Percentiles rank a stretch among this genome's conserved stretches.
These are phyloP conservation scores for Acanthamoeba culbertsoni DNA, from an alignment of 208 protist species.

Conservation along the genomic window DNA sequence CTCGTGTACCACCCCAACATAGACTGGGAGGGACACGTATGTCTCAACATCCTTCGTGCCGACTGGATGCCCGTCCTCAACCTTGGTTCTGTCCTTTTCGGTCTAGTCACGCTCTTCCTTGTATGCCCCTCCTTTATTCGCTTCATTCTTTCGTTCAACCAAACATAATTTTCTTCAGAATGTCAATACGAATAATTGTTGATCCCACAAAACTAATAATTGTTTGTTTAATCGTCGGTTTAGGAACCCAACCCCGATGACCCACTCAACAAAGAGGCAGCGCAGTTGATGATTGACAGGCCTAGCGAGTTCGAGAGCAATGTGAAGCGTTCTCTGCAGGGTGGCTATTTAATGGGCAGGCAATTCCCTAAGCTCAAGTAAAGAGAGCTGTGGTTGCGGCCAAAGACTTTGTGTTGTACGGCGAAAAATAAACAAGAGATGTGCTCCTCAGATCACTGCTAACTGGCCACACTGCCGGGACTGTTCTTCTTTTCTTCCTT, in stretches of 20 bases:
- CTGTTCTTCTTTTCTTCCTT: neutral
- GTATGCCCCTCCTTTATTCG: neutral
- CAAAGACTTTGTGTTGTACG: neutral
- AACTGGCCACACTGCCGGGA: neutral
- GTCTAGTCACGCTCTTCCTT: conserved; percentile 70
- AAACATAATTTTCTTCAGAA: too few species aligned
- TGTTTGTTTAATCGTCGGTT: neutral
- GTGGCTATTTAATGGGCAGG: conserved; percentile 69
- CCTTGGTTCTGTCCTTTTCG: conserved; percentile 84
- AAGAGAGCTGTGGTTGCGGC: too few species aligned
- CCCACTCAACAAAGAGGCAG: conserved; percentile 86
- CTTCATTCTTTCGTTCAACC: too few species aligned
- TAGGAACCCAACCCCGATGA: conserved; percentile 86
- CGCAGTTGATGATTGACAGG: conserved; percentile 77
- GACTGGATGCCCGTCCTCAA: conserved; percentile 88
- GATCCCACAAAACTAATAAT: too few species aligned
- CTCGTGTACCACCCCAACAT: conserved; percentile 87
- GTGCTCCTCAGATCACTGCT: too few species aligned
- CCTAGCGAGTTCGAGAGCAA: conserved; percentile 77
- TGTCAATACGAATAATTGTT: too few species aligned
- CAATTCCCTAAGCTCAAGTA: conserved; percentile 77
- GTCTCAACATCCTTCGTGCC: conserved; percentile 86
- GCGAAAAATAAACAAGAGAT: neutral
- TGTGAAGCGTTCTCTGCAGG: conserved; percentile 74
- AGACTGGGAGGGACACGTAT: conserved; percentile 84